A percentile compares a stretch with the other conserved stretches of the same genome.
Conservation (phyloP, 106 monocot genomes). For the Dendrobium chrysotoxum region DNA sequence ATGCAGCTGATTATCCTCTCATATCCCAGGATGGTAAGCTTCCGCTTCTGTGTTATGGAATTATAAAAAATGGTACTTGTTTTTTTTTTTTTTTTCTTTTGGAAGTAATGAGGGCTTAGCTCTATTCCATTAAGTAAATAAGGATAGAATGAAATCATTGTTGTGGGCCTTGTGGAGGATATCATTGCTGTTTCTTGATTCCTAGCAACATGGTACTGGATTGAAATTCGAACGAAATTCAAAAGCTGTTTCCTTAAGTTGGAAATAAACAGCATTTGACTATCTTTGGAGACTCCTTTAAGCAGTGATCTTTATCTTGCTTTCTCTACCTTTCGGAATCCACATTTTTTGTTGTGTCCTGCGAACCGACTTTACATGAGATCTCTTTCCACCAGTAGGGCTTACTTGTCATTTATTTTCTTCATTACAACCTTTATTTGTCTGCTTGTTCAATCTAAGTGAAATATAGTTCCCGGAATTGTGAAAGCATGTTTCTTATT, state of each 20-base stretch:
- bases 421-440: not conserved
- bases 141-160: not conserved
- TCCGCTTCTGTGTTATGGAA: not conserved
- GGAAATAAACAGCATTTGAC: not conserved
- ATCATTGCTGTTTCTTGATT: not conserved
- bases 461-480: not conserved
- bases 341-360: not conserved
- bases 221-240: not conserved
- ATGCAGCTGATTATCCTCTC: conserved; percentile 45
- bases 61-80: not conserved
- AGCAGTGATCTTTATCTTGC: not conserved
- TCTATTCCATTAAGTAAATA: too few relatives aligned
- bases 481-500: not conserved
- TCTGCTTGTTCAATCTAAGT: not conserved
- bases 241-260: conserved; percentile 4
- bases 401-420: not conserved
- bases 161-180: not conserved
- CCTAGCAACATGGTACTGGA: not conserved
- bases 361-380: not conserved
- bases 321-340: not conserved
- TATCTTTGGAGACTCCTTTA: not conserved
- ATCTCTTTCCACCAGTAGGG: not conserved
- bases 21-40: conserved; percentile 55
- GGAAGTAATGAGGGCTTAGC: not conserved
- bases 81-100: not conserved